Evolutionary conservation across 1,139 yeast genomes (phyloP), one percentile per base, ranked within the genome.

Genomic region (Suhomyces bokatorum): DNA sequence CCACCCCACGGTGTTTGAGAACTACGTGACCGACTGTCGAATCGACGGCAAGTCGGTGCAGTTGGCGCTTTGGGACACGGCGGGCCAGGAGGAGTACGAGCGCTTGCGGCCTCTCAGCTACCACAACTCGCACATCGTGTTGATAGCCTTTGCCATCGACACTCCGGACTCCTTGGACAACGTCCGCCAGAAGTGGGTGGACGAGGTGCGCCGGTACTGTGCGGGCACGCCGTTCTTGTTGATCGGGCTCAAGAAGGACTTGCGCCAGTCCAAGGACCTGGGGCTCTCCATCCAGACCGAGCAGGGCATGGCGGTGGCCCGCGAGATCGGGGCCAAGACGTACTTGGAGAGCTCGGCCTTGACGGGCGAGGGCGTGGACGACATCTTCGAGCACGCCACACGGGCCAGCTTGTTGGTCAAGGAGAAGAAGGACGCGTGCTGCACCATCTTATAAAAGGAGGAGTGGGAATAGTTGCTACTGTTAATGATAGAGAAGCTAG

Each of bases 1-100:
- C 64, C 95, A 87, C 53, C 98, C 98, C 3, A 91, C 98, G 0
- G 97, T 91, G 8, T 91, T 91, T 66, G 98, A 91, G 57, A 91
- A 90, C 64, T 90, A 91, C 63, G 96, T 89, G 22, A 88, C 97
- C 2, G 96, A 88, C 59, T 88, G 97, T 62, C 73, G 96, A 44
- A 95, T 89, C 27, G 97, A 89, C 59, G 97, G 97, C 12, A 89
- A 89, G 55, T 84, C 93, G 11, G 95, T 91, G 3, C 88, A 90
- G 53, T 67, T 91, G 48, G 95, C 96, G 1, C 68, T 91, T 32
- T 91, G 98, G 97, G 97, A 91, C 63, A 91, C 97, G 4, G 97
- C 97, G 2, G 97, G 97, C 5, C 97, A 90, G 66, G 97, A 90
- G 70, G 97, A 85, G 60, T 85, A 85, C 59, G 91, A 85, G 56